phyloP scores from a whole-genome alignment of 371 early-diverging fungal genomes.

The Gilbertella persicaria region DNA sequence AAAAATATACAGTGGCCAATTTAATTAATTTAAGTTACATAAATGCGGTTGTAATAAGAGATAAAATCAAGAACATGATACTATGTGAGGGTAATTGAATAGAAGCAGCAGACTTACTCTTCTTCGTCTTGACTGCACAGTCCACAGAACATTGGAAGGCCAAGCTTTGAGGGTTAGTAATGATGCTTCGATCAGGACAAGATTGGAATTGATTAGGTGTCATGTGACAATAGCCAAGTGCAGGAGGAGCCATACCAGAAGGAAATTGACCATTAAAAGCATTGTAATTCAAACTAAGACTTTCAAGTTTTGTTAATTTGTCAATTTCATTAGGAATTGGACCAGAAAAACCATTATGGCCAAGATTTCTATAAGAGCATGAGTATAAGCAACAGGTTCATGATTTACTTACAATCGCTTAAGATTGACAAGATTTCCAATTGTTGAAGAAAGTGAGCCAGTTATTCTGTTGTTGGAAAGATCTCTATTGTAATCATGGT shows the following conservation, averaged over 20 bases:
- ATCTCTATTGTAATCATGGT: constrained; percentile 30
- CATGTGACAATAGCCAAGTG: constrained; percentile 49
- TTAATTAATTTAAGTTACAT: no score
- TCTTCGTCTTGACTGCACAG: constrained; percentile 23
- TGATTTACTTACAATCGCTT: constrained; percentile 38
- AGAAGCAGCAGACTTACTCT: constrained; percentile 16
- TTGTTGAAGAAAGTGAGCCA: constrained; percentile 42
- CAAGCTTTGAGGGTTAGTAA: constrained; percentile 40
- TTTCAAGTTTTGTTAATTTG: constrained; percentile 41
- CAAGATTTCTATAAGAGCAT: constrained; percentile 40
- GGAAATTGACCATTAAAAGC: constrained; percentile 55
- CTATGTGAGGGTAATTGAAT: not conserved
- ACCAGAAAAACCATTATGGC: constrained; percentile 49
- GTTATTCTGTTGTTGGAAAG: constrained; percentile 56
- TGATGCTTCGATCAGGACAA: constrained; percentile 48
- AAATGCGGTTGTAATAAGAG: no score
- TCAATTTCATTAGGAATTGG: constrained; percentile 48
- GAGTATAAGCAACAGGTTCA: not conserved
- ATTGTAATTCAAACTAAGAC: constrained; percentile 51
- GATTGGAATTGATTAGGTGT: constrained; percentile 55
- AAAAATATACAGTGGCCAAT: no score
- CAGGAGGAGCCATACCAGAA: constrained; percentile 38
- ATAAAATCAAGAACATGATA: no score
- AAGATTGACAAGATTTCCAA: constrained; percentile 44
- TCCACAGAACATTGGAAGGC: constrained; percentile 59